Evolutionary conservation across 2,329 filamentous ascomycete species (phyloP).

Genomic region (Phialophora chinensis): DNA sequence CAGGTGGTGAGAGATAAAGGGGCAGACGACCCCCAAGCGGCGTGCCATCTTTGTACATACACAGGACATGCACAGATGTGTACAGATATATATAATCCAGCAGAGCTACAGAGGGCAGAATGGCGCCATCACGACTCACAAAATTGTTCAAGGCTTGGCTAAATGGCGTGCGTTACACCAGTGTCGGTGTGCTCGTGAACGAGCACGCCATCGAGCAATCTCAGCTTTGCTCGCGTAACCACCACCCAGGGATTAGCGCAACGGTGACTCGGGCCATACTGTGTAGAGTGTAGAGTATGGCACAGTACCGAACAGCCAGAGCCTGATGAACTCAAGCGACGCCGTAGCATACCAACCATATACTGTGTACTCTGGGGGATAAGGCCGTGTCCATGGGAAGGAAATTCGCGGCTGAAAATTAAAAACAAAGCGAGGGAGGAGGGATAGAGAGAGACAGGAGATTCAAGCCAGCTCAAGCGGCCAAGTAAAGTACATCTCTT

Average conservation of each 20-base stretch:
- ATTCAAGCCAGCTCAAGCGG: no score
- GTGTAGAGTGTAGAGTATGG: neutral
- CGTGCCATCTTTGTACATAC: neutral
- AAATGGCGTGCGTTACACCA: slow-evolving; percentile 7
- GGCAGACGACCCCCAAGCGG: neutral
- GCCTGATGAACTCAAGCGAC: no score
- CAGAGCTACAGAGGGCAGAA: neutral
- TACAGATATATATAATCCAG: neutral
- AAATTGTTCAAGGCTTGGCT: neutral
- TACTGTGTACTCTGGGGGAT: no score
- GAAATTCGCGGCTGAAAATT: no score
- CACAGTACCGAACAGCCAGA: neutral
- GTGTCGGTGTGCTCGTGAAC: neutral
- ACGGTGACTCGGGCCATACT: neutral
- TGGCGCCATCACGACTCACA: slow-evolving; percentile 1
- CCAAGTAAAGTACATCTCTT: no score
- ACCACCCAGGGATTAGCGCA: neutral
- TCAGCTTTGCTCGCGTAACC: neutral
- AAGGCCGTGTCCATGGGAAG: no score
- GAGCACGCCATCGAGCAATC: slow-evolving; percentile 5
- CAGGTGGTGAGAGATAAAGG: neutral
- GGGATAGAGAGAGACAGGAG: no score
- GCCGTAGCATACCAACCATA: no score
- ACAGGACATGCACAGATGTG: neutral
- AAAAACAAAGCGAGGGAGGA: no score